These are phyloP conservation scores for Leucocoprinus leucothites DNA, from an alignment of 768 basidiomycete species.

Conservation along the genomic window DNA sequence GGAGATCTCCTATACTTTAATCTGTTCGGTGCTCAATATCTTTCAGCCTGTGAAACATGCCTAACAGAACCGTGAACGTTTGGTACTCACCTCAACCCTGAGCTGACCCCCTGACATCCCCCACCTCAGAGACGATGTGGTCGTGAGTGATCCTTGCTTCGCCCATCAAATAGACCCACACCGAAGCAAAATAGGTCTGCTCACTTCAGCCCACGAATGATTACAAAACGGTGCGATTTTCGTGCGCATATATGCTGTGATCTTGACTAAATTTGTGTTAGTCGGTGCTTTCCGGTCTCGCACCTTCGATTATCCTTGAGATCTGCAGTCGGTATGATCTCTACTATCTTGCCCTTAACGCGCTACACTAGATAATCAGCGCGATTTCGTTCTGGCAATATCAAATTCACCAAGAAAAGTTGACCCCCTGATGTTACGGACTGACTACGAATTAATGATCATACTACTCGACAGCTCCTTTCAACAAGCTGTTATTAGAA, in stretches of 20 bases:
- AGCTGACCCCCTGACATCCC: too few relatives aligned
- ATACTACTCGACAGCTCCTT: slow-evolving; percentile 51
- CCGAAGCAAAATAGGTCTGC: slow-evolving; percentile 50
- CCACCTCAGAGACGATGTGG: slow-evolving; percentile 58
- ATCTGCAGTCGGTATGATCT: slow-evolving; percentile 68
- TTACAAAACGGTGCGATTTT: slow-evolving; percentile 72
- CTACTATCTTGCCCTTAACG: background rate
- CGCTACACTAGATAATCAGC: slow-evolving; percentile 30
- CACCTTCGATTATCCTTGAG: slow-evolving; percentile 72
- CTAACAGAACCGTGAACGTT: slow-evolving; percentile 69
- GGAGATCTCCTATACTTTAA: too few relatives aligned
- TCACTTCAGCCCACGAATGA: slow-evolving; percentile 85
- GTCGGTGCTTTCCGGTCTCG: slow-evolving; percentile 84
- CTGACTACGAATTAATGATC: slow-evolving; percentile 7
- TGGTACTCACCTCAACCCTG: background rate
- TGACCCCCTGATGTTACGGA: slow-evolving; percentile 12
- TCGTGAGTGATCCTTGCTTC: slow-evolving; percentile 35
- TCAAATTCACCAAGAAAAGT: slow-evolving; percentile 86
- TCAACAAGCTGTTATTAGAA: slow-evolving; percentile 80
- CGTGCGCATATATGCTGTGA: slow-evolving; percentile 26
- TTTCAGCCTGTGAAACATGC: slow-evolving; percentile 76
- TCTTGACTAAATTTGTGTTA: slow-evolving; percentile 25
- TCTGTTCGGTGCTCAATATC: too few relatives aligned
- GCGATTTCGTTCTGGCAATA: slow-evolving; percentile 92
- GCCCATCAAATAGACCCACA: background rate